A percentile compares a stretch with the other conserved stretches of the same genome.
phyloP scores from a whole-genome alignment of 495 filamentous ascomycete genomes.

The Stereocaulon alpinum region DNA sequence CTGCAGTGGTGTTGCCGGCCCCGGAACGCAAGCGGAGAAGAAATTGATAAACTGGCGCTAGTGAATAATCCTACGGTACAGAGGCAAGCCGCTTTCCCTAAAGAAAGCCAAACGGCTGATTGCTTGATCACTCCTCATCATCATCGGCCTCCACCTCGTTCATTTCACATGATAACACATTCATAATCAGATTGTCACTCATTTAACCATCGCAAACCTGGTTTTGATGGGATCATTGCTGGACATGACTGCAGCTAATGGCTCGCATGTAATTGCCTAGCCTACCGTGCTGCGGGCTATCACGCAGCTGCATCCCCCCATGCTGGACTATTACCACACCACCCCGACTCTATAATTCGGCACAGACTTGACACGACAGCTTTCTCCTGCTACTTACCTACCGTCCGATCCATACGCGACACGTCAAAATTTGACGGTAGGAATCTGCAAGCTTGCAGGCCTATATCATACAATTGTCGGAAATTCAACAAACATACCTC shows the following conservation, averaged over 20 bases:
- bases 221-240: neutral
- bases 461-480: neutral
- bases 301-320: slow-evolving; percentile 1
- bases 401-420: neutral
- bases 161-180: neutral
- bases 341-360: neutral
- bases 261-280: slow-evolving; percentile 6
- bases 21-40: neutral
- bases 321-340: neutral
- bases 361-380: neutral
- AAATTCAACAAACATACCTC: neutral
- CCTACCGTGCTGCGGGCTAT: slow-evolving; percentile 2
- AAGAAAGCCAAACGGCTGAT: neutral
- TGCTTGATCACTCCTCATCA: slow-evolving; percentile 3
- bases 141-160: neutral
- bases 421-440: neutral
- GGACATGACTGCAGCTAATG: slow-evolving; percentile 1
- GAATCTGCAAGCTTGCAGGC: neutral
- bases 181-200: neutral
- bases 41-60: slow-evolving; percentile 3
- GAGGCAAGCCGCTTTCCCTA: neutral
- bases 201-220: neutral
- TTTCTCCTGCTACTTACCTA: neutral
- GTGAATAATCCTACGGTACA: too few species aligned
- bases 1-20: neutral